Conservation (phyloP, 352 stramenopile genomes). For the Globisporangium cederbergense region DNA sequence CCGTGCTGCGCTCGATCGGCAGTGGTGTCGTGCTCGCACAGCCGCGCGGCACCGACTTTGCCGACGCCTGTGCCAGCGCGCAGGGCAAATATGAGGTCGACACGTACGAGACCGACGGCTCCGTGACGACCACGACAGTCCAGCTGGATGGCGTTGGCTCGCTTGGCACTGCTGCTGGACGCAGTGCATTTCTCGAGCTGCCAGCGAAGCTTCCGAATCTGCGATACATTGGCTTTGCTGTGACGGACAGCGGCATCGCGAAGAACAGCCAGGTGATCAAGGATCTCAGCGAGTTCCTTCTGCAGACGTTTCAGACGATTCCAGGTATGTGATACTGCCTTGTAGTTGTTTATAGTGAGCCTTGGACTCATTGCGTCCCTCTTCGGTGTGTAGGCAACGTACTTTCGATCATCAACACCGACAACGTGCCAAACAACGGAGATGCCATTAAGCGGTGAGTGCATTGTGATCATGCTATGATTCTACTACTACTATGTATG, state of each 20-base stretch:
- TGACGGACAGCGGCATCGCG: conserved; percentile 28
- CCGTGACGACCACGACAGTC: conserved; percentile 33
- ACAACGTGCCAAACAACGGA: conserved; percentile 73
- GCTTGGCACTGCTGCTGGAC: conserved; percentile 16
- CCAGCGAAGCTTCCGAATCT: conserved; percentile 23
- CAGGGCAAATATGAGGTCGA: conserved; percentile 62
- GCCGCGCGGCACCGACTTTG: conserved; percentile 54
- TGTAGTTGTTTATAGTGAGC: neutral
- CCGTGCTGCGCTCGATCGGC: conserved; percentile 33
- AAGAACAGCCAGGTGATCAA: conserved; percentile 31
- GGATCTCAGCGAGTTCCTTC: conserved; percentile 53
- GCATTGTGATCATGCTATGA: neutral
- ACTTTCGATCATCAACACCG: conserved; percentile 72
- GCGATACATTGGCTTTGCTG: conserved; percentile 8
- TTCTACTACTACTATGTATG: neutral
- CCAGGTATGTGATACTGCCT: conserved; percentile 24
- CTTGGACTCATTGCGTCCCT: neutral
- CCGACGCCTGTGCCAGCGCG: conserved; percentile 25
- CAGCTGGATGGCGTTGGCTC: conserved; percentile 30
- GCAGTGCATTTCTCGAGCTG: conserved; percentile 23
- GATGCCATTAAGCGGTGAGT: conserved; percentile 35
- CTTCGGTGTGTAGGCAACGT: conserved; percentile 24
- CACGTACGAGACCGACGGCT: conserved; percentile 48
- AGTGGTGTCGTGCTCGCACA: conserved; percentile 59
- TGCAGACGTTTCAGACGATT: conserved; percentile 28